phyloP scores from a whole-genome alignment of 164 flowering plant genomes.

The Platanus orientalis region DNA sequence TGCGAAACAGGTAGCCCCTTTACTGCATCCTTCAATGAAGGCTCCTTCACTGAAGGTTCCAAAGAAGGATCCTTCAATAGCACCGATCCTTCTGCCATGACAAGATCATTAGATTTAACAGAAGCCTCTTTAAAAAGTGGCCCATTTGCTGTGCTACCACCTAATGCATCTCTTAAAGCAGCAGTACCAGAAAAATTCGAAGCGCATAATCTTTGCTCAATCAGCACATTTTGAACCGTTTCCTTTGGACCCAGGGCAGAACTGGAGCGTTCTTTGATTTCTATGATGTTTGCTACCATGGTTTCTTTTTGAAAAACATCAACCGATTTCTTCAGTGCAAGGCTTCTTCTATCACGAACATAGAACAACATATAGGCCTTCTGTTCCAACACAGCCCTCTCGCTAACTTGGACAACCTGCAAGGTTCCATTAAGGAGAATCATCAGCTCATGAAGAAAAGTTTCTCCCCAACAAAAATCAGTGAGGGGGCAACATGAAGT shows the following conservation, averaged over 20 bases:
- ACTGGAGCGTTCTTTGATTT: conserved; percentile 19
- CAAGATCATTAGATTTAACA: conserved; percentile 8
- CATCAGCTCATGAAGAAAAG: neutral
- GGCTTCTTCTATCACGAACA: conserved; percentile 58
- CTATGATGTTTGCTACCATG: conserved; percentile 15
- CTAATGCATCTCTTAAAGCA: conserved; percentile 6
- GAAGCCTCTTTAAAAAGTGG: conserved; percentile 17
- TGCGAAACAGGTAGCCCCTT: conserved; percentile 10
- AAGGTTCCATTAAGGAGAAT: neutral
- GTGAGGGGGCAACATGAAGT: neutral
- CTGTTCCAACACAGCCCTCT: conserved; percentile 69
- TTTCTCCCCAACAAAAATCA: neutral
- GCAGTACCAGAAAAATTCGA: conserved; percentile 16
- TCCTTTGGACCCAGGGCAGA: conserved; percentile 18
- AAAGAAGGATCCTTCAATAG: conserved; percentile 7
- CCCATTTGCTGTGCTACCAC: conserved; percentile 14
- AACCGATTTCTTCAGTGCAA: conserved; percentile 36
- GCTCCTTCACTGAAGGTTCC: conserved; percentile 13
- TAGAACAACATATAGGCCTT: conserved; percentile 98
- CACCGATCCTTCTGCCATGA: conserved; percentile 5
- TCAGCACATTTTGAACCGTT: conserved; percentile 20
- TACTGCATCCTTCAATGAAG: conserved; percentile 4
- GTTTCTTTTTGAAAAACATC: conserved; percentile 35
- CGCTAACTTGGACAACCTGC: conserved; percentile 79
- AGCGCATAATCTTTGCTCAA: conserved; percentile 16